Evolutionary conservation across 2,329 filamentous ascomycete species (phyloP), one percentile per base, ranked within the genome.

Genomic region (Xylaria sp.): DNA sequence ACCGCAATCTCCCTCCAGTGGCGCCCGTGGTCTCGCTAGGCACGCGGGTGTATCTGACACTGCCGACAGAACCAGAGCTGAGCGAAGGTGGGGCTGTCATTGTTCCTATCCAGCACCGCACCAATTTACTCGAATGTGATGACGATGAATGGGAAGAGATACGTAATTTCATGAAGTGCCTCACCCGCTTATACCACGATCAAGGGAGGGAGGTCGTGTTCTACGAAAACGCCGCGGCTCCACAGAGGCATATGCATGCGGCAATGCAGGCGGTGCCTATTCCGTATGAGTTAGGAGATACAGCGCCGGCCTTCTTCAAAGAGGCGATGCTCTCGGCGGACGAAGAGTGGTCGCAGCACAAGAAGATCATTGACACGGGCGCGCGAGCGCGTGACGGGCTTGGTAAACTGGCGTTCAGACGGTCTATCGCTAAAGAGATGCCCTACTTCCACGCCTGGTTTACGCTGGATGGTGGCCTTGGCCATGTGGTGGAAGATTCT

Each of bases 61-160:
- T 99, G 1, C 90, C 94, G 10, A 97, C 96, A 0, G 91, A 95
- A 74, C 97, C 96, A 0, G 95, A 98, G 78, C 84, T 99, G 52
- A 92, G 89, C 73, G 87, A 92, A 59, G 93, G 93, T 55, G 92
- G 94, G 58, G 93, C 94, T 7, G 91, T 96, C 66, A 96, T 99
- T 70, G 94, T 94, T 2, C 96, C 96, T 6, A 89, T 96, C 25
- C 89, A 94, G 74, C 96, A 99, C 79, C 91, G 91, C 62, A 90
- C 86, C 28, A 99, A 98, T 79, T 88, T 99, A 0, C 84, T 99
- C n/a, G 95, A 98, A 80, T 99, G 96, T 80, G 95, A 98, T 80
- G 95, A 99, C 77, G 96, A 99, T 78, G 96, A 99, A 79, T 99
- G 97, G 97, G 96, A 99, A 78, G 96, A 99, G 81, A 91, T 99